Percentiles rank a stretch among this genome's conserved stretches.
Conservation (phyloP, 768 basidiomycete species). For the Termitomyces sp. region DNA sequence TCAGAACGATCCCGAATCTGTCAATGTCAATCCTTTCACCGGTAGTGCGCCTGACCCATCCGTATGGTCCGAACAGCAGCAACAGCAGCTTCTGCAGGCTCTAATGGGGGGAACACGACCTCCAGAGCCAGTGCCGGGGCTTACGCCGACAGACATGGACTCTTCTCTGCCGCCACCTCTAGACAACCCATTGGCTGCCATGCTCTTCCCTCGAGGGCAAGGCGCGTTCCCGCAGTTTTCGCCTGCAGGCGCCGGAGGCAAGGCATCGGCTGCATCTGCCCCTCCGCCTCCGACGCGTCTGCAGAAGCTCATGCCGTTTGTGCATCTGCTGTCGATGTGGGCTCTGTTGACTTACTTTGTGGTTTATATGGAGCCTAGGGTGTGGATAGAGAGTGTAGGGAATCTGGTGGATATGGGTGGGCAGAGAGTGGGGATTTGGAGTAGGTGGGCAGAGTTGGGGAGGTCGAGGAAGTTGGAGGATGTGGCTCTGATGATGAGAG, state of each 20-base stretch:
- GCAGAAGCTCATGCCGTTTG: slow-evolving; percentile 61
- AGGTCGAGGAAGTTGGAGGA: slow-evolving; percentile 32
- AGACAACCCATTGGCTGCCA: slow-evolving; percentile 46
- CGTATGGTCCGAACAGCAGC: slow-evolving; percentile 67
- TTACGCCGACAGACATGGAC: slow-evolving; percentile 22
- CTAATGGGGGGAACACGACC: slow-evolving; percentile 39
- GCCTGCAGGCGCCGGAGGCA: slow-evolving; percentile 21
- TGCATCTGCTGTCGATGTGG: slow-evolving; percentile 68
- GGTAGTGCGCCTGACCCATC: slow-evolving; percentile 44
- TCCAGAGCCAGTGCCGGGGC: slow-evolving; percentile 16
- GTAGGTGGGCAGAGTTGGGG: slow-evolving; percentile 60
- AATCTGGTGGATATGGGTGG: slow-evolving; percentile 19
- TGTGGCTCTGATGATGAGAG: slow-evolving; percentile 30
- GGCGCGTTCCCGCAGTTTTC: slow-evolving; percentile 21
- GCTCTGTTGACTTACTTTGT: slow-evolving; percentile 65
- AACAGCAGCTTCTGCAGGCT: slow-evolving; percentile 65
- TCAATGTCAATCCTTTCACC: slow-evolving; percentile 21
- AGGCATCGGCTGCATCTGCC: slow-evolving; percentile 19
- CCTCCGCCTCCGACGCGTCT: slow-evolving; percentile 36
- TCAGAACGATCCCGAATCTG: slow-evolving; percentile 18
- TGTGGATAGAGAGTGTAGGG: slow-evolving; percentile 36
- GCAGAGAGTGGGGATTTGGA: slow-evolving; percentile 36
- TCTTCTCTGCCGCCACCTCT: slow-evolving; percentile 24
- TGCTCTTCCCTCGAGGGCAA: slow-evolving; percentile 32
- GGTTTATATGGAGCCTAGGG: slow-evolving; percentile 58